Percentiles rank a stretch among this genome's conserved stretches.
phyloP scores from a whole-genome alignment of 176 grass and related monocot genomes.

The Alopecurus myosuroides region DNA sequence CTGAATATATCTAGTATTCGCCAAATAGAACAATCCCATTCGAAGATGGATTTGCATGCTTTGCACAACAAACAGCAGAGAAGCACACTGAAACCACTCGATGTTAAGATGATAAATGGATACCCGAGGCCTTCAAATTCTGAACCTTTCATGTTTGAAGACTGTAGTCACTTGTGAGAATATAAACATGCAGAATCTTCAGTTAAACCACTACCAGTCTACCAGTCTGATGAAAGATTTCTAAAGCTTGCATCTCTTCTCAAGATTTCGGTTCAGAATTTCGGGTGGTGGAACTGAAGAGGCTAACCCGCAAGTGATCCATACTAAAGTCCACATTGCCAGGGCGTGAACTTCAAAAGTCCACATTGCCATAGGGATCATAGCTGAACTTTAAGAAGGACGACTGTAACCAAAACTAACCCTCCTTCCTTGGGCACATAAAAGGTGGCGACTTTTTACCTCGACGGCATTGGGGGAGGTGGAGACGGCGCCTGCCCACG shows the following conservation, averaged over 20 bases:
- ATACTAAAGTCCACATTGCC: background rate
- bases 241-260: background rate
- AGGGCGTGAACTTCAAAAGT: background rate
- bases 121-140: background rate
- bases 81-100: background rate
- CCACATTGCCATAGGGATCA: background rate
- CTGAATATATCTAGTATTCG: background rate
- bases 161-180: background rate
- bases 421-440: background rate
- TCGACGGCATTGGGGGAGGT: background rate
- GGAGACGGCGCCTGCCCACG: constrained; percentile 4
- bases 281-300: background rate
- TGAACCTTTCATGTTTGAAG: background rate
- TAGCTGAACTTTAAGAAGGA: background rate
- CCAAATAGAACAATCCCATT: background rate
- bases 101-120: background rate
- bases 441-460: constrained; percentile 12
- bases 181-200: background rate
- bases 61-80: background rate
- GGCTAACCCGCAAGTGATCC: background rate
- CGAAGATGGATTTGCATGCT: background rate
- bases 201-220: background rate
- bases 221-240: background rate
- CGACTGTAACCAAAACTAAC: background rate
- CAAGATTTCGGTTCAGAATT: background rate